phyloP scores from a whole-genome alignment of 1,284 basidiomycete species.

The Sanghuangporus baumii region DNA sequence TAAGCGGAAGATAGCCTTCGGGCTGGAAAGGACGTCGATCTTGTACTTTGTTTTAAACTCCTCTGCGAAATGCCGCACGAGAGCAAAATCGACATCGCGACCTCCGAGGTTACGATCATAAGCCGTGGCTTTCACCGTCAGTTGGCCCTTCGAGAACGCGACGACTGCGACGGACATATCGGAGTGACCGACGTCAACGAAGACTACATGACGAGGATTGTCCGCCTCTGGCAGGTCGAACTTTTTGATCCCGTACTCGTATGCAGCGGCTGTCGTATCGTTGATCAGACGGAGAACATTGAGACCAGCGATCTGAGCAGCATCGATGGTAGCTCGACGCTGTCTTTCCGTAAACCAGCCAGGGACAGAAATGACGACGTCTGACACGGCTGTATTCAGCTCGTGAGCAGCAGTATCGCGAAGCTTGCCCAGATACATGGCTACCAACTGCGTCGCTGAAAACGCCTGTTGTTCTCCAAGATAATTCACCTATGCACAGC shows the following conservation, averaged over 20 bases:
- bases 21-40: conserved; percentile 85
- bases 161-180: conserved; percentile 81
- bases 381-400: conserved; percentile 79
- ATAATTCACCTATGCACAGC: conserved; percentile 67
- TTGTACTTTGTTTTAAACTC: conserved; percentile 95
- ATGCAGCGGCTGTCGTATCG: conserved; percentile 88
- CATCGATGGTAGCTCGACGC: conserved; percentile 82
- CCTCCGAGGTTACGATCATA: conserved; percentile 91
- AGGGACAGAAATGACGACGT: conserved; percentile 90
- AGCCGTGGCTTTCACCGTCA: conserved; percentile 79
- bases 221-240: conserved; percentile 84
- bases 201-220: conserved; percentile 79
- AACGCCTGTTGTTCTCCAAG: conserved; percentile 74
- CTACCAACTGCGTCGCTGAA: conserved; percentile 83
- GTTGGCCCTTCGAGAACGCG: conserved; percentile 88
- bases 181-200: conserved; percentile 91
- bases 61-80: conserved; percentile 80
- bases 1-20: conserved; percentile 90
- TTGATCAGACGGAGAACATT: conserved; percentile 91
- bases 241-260: conserved; percentile 96
- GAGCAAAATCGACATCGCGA: conserved; percentile 87
- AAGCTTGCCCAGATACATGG: conserved; percentile 82
- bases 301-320: conserved; percentile 81
- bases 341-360: conserved; percentile 94
- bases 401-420: conserved; percentile 80